These are phyloP conservation scores for Aspergillus flavus DNA, from an alignment of 2,329 filamentous ascomycete genomes.

Conservation along the genomic window DNA sequence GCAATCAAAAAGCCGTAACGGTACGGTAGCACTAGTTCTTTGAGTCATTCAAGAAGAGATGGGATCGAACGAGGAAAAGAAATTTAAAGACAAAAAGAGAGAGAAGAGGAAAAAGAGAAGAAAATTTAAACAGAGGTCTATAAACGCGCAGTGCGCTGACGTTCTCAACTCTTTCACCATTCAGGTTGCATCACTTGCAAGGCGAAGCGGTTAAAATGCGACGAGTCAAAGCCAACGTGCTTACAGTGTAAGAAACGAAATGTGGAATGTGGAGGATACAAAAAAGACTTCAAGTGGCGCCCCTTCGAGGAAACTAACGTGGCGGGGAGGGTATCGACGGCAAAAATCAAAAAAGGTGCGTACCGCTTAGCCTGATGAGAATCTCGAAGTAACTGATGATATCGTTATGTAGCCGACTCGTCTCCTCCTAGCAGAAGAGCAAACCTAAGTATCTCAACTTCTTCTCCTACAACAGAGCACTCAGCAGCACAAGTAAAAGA, in stretches of 20 bases:
- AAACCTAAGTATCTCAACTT: conserved; percentile 2
- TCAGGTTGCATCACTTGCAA: conserved; percentile 74
- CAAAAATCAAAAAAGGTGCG: conserved; percentile 52
- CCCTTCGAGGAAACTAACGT: conserved; percentile 67
- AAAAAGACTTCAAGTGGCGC: conserved; percentile 76
- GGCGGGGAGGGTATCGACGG: conserved; percentile 33
- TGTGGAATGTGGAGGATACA: conserved; percentile 70
- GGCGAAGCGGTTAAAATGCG: conserved; percentile 72
- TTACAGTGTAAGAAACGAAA: conserved; percentile 67
- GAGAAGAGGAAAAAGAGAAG: conserved; percentile 5
- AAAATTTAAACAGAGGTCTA: conserved; percentile 8
- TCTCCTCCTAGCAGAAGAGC: conserved; percentile 14
- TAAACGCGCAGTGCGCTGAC: conserved; percentile 32
- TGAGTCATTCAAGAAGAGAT: conserved; percentile 11
- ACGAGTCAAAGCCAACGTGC: conserved; percentile 70
- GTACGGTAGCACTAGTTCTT: conserved; percentile 49
- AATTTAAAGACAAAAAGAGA: neutral
- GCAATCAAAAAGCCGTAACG: conserved; percentile 75
- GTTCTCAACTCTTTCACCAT: conserved; percentile 24
- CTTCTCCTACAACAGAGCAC: conserved; percentile 7
- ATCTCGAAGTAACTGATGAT: conserved; percentile 3
- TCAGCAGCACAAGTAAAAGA: neutral
- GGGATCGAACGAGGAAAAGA: conserved; percentile 10
- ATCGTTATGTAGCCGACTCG: conserved; percentile 9
- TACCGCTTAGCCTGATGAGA: neutral